Evolutionary conservation across 306 rosid species (phyloP).

Genomic region (Medicago ruthenica): DNA sequence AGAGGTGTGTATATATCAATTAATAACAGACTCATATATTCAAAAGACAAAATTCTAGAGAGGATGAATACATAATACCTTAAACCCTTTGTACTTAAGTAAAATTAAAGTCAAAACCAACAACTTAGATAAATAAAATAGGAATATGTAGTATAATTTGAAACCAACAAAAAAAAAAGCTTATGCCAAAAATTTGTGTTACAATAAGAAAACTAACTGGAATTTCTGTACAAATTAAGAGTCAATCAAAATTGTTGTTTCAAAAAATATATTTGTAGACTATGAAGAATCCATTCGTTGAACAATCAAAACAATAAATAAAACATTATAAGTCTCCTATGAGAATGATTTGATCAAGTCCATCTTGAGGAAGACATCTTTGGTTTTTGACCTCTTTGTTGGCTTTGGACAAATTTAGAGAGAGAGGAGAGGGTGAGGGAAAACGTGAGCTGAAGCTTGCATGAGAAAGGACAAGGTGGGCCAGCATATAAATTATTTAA

Average conservation of each 20-base stretch:
- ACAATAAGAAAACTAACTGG: constrained; percentile 28
- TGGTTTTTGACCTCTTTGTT: too few species aligned
- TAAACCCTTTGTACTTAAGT: constrained; percentile 60
- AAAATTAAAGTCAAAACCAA: constrained; percentile 39
- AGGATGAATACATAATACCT: constrained; percentile 44
- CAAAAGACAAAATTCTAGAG: constrained; percentile 24
- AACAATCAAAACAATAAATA: constrained; percentile 32
- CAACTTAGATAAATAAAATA: constrained; percentile 10
- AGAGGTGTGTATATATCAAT: too few species aligned
- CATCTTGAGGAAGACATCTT: too few species aligned
- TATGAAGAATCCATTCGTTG: constrained; percentile 18
- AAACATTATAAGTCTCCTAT: background rate
- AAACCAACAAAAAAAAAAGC: constrained; percentile 16
- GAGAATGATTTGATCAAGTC: constrained; percentile 30
- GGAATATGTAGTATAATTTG: background rate
- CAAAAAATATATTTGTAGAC: constrained; percentile 31
- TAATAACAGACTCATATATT: too few species aligned
- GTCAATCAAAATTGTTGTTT: constrained; percentile 2
- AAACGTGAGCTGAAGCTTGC: too few species aligned
- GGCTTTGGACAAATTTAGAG: too few species aligned
- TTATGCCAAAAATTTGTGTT: constrained; percentile 10
- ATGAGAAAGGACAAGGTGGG: too few species aligned
- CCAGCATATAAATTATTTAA: too few species aligned
- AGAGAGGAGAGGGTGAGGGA: too few species aligned
- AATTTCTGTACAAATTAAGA: constrained; percentile 28